Conservation (phyloP, 2,329 filamentous ascomycete genomes). For the Botrytis pseudocinerea region DNA sequence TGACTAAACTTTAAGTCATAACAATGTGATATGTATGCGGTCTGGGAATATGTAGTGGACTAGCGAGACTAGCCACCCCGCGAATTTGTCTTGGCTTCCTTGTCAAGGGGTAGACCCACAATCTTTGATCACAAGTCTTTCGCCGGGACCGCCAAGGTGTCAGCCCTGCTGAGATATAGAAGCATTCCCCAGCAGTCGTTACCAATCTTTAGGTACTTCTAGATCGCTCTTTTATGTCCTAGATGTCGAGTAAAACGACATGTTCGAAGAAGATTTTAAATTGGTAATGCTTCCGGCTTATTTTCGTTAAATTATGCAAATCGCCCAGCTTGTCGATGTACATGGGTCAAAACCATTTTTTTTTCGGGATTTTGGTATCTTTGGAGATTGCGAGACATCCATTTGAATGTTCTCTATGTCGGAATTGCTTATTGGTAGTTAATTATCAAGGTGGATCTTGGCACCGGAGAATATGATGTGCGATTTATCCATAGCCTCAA, state of each 20-base stretch:
- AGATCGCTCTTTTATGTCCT: conserved; percentile 10
- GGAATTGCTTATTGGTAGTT: conserved; percentile 13
- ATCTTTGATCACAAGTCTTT: conserved; percentile 9
- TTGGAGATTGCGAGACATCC: conserved; percentile 1
- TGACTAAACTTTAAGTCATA: not conserved
- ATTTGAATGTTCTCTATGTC: not conserved
- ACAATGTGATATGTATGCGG: not conserved
- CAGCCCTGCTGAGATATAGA: conserved; percentile 10
- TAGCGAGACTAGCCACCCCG: conserved; percentile 9
- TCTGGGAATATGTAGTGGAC: not conserved
- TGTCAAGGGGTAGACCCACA: not conserved
- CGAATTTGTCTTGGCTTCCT: conserved; percentile 3
- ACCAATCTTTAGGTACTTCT: conserved; percentile 4
- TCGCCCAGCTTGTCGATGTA: not conserved
- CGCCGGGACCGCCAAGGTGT: conserved; percentile 9
- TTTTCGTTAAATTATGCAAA: conserved; percentile 22
- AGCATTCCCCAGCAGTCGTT: not conserved
- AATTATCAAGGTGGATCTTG: not conserved
- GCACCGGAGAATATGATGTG: not conserved
- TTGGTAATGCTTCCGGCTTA: conserved; percentile 22
- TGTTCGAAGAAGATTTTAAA: not conserved
- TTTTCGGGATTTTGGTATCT: conserved; percentile 7
- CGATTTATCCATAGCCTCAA: conserved; percentile 4
- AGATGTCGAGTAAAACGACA: not conserved
- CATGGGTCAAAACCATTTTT: not conserved